phyloP scores from a whole-genome alignment of 2,329 filamentous ascomycete species.

The Mollisia scopiformis region DNA sequence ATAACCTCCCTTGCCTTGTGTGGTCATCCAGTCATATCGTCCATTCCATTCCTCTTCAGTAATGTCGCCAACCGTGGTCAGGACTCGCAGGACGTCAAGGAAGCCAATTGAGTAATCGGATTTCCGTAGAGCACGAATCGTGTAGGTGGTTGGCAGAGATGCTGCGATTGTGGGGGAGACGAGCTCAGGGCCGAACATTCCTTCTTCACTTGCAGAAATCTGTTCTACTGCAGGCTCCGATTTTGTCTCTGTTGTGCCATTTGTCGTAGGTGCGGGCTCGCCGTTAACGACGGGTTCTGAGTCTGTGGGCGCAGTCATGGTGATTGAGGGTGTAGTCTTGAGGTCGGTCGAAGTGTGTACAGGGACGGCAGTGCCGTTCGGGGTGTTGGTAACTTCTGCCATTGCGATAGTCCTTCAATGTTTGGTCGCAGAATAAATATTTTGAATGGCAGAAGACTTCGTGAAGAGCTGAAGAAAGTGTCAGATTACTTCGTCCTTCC shows the following conservation, averaged over 20 bases:
- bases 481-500: not conserved
- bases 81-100: conserved; percentile 85
- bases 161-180: conserved; percentile 76
- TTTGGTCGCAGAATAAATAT: not conserved
- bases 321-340: conserved; percentile 6
- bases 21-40: conserved; percentile 80
- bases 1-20: conserved; percentile 69
- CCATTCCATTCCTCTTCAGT: conserved; percentile 73
- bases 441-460: not conserved
- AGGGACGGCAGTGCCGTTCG: not conserved
- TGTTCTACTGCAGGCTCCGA: not conserved
- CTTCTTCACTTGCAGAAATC: not conserved
- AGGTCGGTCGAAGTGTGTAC: not conserved
- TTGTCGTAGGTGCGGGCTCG: not conserved
- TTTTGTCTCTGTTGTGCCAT: not conserved
- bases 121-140: conserved; percentile 76
- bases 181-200: conserved; percentile 3
- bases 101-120: conserved; percentile 82
- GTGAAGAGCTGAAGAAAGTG: conserved; percentile 17
- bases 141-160: conserved; percentile 79
- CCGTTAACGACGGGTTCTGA: not conserved
- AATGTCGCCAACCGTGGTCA: conserved; percentile 93
- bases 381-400: not conserved
- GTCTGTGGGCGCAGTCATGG: conserved; percentile 7
- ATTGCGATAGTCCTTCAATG: not conserved